These are phyloP conservation scores for Discostella stelligera DNA, from an alignment of 352 stramenopile genomes.

Conservation along the genomic window DNA sequence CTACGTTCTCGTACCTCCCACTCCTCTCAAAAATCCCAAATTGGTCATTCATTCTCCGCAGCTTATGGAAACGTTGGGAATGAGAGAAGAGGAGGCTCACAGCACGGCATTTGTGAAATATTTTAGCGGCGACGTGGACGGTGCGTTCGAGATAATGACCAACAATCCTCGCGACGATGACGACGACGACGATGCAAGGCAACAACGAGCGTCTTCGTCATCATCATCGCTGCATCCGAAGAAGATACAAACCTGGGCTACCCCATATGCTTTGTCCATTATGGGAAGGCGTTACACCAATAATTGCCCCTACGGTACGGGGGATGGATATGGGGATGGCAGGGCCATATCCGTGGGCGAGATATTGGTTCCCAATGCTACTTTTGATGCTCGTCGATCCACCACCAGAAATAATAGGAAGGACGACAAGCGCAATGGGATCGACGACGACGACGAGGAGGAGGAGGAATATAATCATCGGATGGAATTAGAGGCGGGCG, in stretches of 20 bases:
- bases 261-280: conserved; percentile 76
- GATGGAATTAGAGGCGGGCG: neutral
- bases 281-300: conserved; percentile 72
- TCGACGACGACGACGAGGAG: neutral
- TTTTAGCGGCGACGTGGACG: conserved; percentile 58
- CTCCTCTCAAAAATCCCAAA: conserved; percentile 59
- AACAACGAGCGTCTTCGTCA: neutral
- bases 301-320: conserved; percentile 62
- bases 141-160: conserved; percentile 19
- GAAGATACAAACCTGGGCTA: conserved; percentile 61
- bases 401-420: neutral
- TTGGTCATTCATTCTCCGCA: conserved; percentile 59
- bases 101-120: conserved; percentile 63
- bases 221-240: neutral
- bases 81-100: conserved; percentile 39
- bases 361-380: conserved; percentile 25
- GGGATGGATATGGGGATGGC: conserved; percentile 75
- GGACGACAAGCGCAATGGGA: neutral
- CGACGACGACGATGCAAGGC: neutral
- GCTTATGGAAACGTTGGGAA: conserved; percentile 50
- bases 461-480: neutral
- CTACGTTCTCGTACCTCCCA: conserved; percentile 71
- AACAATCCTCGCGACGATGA: conserved; percentile 3
- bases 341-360: conserved; percentile 74
- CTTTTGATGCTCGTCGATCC: neutral